Evolutionary conservation across 2,329 filamentous ascomycete genomes (phyloP), one percentile per base, ranked within the genome.

Genomic region (Teratosphaeria epicoccoides): DNA sequence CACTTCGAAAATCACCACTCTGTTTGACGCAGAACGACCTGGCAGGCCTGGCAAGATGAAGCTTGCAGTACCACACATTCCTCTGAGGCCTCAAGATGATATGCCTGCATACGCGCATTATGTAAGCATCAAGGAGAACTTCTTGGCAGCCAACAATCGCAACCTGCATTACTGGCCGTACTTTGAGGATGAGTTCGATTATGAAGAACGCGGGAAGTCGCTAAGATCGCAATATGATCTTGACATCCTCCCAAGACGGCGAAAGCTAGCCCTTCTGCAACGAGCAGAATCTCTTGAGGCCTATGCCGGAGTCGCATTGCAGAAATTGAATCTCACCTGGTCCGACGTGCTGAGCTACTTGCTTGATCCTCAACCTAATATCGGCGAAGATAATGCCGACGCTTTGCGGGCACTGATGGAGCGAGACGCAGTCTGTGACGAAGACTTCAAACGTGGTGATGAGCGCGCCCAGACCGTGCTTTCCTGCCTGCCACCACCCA

Each of bases 81-180:
- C 44, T 10, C 54, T 55, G 23, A 24, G 48, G 3, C 49, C 52
- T 2, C 24, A 49, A 4, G 45, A 57, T 9, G 54, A 57, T 11
- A 67, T 72, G 22, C 72, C 72, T 2, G 53, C 52, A 9, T 74
- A 71, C 56, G 66, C 63, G 2, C 69, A 72, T 52, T 73, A 71
- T 53, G 67, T 71, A n/a, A 66, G 61, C 37, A 59, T 74, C 43
- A 67, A 64, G 47, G 57, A 66, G 37, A 75, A 70, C 50, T 59
- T 74, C 3, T 66, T 75, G 0, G 65, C 68, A 3, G 64, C 67
- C 12, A 74, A 74, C 48, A 63, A 68, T 26, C 66, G 59, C 1
- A 69, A 63, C 23, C 51, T 74, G n/a, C 63, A 70, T n/a, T 65
- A 66, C 22, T 70, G 66, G 61, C 68, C 69, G 2, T 70, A 70